Base-by-base conservation (phyloP, 441 rosid species). In the Sinapis alba region DNA sequence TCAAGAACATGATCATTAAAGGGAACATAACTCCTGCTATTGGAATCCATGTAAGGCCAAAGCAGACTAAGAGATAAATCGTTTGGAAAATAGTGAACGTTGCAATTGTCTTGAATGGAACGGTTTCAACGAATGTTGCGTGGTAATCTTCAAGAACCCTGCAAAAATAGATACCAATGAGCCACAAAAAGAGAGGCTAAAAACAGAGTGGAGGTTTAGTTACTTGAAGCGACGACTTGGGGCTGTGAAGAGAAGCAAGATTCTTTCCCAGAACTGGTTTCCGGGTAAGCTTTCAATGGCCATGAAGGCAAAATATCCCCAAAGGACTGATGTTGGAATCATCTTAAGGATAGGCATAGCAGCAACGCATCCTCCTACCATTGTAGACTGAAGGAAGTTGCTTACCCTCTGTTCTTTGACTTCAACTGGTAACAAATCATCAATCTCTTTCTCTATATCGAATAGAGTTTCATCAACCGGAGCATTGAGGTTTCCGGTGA, bases 221-320 rank as follows among this genome's bases (percentile, higher is more conserved):
- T 64, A 54, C 98, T 90, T 90, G 89, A 83, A 94, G 85, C 97
- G 78, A 74, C 96, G 87, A 74, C 98, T 89, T 16, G 97, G 97
- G 5, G 91, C 90, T 0, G 97, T 94, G 89, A 94, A 90, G 72
- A 92, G 97, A 72, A 94, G 80, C 38, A 94, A 62, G 80, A 94
- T 94, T 80, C 97, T 82, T 78, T 94, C 97, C 97, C 98, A 92
- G 65, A 94, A 94, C 59, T 92, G 97, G 76, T 94, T 94, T 5
- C 98, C 97, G 0, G 97, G 98, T 67, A 94, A 84, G 76, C 97
- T 92, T 81, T 94, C 98, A 7, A 92, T 92, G 5, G 98, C 97
- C 97, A 94, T 94, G 87, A 87, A 94, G 4, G 99, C 99, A 15
- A 94, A 89, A 74, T 92, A 94, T 7, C 99, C 98, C 98, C 97